Base-by-base conservation (phyloP, 2,329 filamentous ascomycete genomes). In the Aaosphaeria arxii region DNA sequence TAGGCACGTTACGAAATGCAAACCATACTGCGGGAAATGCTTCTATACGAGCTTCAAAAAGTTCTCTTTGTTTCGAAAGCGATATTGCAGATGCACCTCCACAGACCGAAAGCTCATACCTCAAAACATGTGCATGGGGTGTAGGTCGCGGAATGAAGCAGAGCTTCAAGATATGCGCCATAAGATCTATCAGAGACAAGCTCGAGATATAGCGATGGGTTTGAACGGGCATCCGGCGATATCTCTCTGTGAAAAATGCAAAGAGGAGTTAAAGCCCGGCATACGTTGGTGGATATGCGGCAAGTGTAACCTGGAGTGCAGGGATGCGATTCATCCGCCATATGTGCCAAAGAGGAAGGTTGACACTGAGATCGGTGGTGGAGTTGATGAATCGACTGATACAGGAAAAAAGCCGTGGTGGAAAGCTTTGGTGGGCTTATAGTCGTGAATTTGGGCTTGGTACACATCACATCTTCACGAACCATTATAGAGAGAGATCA, bases 261-360 rank as follows among this genome's bases (percentile, higher is more conserved):
- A 51, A 31, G 24, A 9, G 4, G 55, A 47, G 11, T 36, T 59
- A 28, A 47, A 48, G 39, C 31, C 17, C n/a, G 57, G 57, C 28
- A 45, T 46, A 30, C 30, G 57, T 29, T 59, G 49, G 50, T 59
- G 57, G 57, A 45, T 55, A 11, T 59, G 57, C 45, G 47, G 30
- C 5, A 52, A 48, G 43, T 59, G 57, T 43, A 39, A 47, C n/a
- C 50, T 53, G 1, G 53, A 58, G 36, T 59, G 57, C 46, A 42
- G 48, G 33, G 46, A 52, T 51, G 17, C 17, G 11, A 57, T 59
- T 33, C 57, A 59, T 49, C 57, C 57, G 4, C 33, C 42, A 1
- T 54, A 44, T 40, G 44, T 56, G 9, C 38, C 33, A 44, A 54
- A 38, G 40, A 40, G 24, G 44, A 55, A 45, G 47, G 33, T 38